Conservation (phyloP, 2,329 filamentous ascomycete genomes). For the Parastagonospora avenae region DNA sequence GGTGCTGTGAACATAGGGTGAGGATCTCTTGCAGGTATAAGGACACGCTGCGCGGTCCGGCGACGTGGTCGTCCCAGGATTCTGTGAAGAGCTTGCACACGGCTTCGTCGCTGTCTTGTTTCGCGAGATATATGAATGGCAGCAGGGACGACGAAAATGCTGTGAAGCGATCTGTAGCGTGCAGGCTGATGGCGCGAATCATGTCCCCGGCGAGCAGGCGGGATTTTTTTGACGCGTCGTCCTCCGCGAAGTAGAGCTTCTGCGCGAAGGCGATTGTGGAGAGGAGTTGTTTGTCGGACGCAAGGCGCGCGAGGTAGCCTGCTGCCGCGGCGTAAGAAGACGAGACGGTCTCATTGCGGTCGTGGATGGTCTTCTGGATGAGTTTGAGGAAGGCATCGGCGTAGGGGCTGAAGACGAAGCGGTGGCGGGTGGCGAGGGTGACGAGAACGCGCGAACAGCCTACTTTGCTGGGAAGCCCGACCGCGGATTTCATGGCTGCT, state of each 20-base stretch:
- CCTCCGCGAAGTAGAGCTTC: conserved; percentile 78
- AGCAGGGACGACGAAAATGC: conserved; percentile 75
- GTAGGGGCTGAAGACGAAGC: conserved; percentile 74
- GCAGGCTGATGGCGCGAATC: conserved; percentile 80
- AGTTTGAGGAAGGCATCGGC: conserved; percentile 76
- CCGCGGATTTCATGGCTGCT: conserved; percentile 78
- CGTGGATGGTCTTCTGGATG: conserved; percentile 80
- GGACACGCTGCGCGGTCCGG: conserved; percentile 78
- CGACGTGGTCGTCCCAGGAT: conserved; percentile 90
- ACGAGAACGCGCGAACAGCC: conserved; percentile 85
- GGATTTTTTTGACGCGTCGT: conserved; percentile 74
- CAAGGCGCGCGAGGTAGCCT: conserved; percentile 77
- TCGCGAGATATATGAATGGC: conserved; percentile 86
- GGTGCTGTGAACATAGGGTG: conserved; percentile 66
- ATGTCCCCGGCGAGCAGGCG: conserved; percentile 81
- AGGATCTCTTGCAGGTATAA: conserved; percentile 87
- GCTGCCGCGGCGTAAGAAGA: conserved; percentile 84
- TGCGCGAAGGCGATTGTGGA: conserved; percentile 62
- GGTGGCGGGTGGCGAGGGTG: conserved; percentile 81
- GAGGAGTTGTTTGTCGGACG: conserved; percentile 63
- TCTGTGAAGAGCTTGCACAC: conserved; percentile 80
- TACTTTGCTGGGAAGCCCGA: conserved; percentile 93
- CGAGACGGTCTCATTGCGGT: conserved; percentile 92
- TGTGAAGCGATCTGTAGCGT: conserved; percentile 87
- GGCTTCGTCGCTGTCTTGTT: conserved; percentile 82